Evolutionary conservation across 2,329 filamentous ascomycete genomes (phyloP), one percentile per base, ranked within the genome.

Genomic region (Didymella segeticola): DNA sequence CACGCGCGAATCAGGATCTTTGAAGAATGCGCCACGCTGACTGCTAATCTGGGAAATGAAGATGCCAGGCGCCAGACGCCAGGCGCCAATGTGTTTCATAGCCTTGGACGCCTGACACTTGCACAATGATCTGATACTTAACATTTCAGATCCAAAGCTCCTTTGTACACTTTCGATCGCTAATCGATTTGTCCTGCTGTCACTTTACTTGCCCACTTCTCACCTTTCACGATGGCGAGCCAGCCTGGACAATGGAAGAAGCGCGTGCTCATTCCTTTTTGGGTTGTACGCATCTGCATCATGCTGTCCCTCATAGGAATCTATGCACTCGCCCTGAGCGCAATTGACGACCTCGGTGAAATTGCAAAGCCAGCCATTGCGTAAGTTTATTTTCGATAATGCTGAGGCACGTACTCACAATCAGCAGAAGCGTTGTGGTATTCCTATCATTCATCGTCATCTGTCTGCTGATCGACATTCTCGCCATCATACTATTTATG

Each of bases 231-330:
- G 42, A 70, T 70, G 66, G 57, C 63, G 30, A 56, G 57, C 31
- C 57, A 60, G 56, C 51, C 63, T 14, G 59, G 58, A 14, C 22
- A 64, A 10, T 76, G 72, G 72, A 70, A 74, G 60, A 75, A 74
- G 65, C 69, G 73, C 39, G 62, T 76, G 29, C 61, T 76, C 34
- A 56, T 76, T 10, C 73, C 74, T 4, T 69, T 74, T 47, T 76
- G 73, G 74, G 47, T 64, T 3, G 36, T 75, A 19, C 66, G 74
- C 12, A 68, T 73, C 34, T 49, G 63, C 23, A 51, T 72, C 7
- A 73, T 74, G 64, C 7, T 74, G 33, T 61, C 75, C 36, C 59
- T 74, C 43, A 67, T 75, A 43, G 64, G 51, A 12, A 50, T 58
- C 37, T 75, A 69, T 43, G 64, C 60, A 7, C 43, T 53, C 9